Conservation (phyloP, 1,139 yeast species). For the Candida neerlandica region DNA sequence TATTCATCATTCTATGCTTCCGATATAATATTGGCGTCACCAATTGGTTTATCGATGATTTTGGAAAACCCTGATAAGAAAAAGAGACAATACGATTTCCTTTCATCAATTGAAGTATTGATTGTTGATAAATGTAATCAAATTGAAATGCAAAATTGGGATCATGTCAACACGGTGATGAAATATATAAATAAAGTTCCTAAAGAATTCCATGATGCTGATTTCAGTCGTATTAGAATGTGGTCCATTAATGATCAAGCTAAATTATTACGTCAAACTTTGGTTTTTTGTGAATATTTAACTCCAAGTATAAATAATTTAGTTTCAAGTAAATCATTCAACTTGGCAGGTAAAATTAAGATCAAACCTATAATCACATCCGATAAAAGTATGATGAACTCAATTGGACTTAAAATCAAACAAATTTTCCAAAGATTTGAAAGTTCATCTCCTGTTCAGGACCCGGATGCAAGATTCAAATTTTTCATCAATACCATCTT, state of each 20-base stretch:
- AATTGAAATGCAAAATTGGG: slow-evolving; percentile 92
- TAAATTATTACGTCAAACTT: slow-evolving; percentile 71
- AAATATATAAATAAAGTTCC: slow-evolving; percentile 79
- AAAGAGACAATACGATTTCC: slow-evolving; percentile 66
- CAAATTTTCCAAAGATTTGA: slow-evolving; percentile 78
- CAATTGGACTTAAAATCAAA: slow-evolving; percentile 58
- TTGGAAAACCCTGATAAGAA: slow-evolving; percentile 65
- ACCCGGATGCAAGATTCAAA: slow-evolving; percentile 80
- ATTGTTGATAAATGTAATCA: slow-evolving; percentile 85
- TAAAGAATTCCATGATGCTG: slow-evolving; percentile 76
- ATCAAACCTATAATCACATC: slow-evolving; percentile 44
- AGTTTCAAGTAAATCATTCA: slow-evolving; percentile 57
- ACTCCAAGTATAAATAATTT: slow-evolving; percentile 83
- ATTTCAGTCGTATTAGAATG: slow-evolving; percentile 87
- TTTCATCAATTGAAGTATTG: slow-evolving; percentile 83
- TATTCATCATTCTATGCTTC: slow-evolving; percentile 84
- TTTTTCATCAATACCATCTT: slow-evolving; percentile 73
- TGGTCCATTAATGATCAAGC: slow-evolving; percentile 90
- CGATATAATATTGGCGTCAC: slow-evolving; percentile 88
- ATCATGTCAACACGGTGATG: slow-evolving; percentile 72
- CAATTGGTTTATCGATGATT: slow-evolving; percentile 84
- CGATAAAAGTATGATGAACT: slow-evolving; percentile 49
- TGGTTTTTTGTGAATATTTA: slow-evolving; percentile 69
- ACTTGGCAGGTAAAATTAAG: slow-evolving; percentile 68
- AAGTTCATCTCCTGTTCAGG: slow-evolving; percentile 56